These are phyloP conservation scores for Hypoxylon sp. DNA, from an alignment of 2,329 filamentous ascomycete genomes.

Conservation along the genomic window DNA sequence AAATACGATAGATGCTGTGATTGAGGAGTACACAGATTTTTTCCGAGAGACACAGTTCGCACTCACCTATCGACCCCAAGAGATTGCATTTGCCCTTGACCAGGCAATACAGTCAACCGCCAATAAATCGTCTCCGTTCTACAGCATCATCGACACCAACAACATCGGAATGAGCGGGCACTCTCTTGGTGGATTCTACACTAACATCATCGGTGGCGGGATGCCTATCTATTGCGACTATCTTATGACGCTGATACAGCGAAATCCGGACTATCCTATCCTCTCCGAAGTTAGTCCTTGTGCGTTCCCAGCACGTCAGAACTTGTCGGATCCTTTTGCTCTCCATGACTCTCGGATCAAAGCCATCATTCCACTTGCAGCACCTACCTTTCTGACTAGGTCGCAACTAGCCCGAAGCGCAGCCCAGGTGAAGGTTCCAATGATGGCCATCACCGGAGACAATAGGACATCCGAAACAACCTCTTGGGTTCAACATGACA, in stretches of 20 bases:
- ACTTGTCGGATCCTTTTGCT: slow-evolving; percentile 5
- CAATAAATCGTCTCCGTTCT: background rate
- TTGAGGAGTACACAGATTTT: slow-evolving; percentile 3
- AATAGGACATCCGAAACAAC: slow-evolving; percentile 20
- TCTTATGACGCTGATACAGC: background rate
- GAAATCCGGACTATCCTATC: background rate
- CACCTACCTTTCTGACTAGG: slow-evolving; percentile 36
- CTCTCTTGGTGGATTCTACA: background rate
- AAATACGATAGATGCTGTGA: background rate
- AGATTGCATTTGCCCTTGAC: background rate
- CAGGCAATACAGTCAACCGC: background rate
- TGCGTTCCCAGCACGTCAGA: slow-evolving; percentile 1
- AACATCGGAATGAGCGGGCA: background rate
- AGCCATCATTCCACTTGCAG: slow-evolving; percentile 36
- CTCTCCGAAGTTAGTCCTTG: background rate
- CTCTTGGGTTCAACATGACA: slow-evolving; percentile 1
- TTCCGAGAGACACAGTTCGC: background rate
- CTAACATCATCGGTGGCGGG: background rate
- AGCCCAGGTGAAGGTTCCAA: slow-evolving; percentile 30
- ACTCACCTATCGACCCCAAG: background rate
- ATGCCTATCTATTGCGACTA: slow-evolving; percentile 3
- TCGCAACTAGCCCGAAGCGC: slow-evolving; percentile 36
- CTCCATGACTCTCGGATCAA: slow-evolving; percentile 39
- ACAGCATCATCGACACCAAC: background rate
- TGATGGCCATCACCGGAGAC: slow-evolving; percentile 40